These are phyloP conservation scores for Ceratocystis ficicola DNA, from an alignment of 2,329 filamentous ascomycete species.

Conservation along the genomic window DNA sequence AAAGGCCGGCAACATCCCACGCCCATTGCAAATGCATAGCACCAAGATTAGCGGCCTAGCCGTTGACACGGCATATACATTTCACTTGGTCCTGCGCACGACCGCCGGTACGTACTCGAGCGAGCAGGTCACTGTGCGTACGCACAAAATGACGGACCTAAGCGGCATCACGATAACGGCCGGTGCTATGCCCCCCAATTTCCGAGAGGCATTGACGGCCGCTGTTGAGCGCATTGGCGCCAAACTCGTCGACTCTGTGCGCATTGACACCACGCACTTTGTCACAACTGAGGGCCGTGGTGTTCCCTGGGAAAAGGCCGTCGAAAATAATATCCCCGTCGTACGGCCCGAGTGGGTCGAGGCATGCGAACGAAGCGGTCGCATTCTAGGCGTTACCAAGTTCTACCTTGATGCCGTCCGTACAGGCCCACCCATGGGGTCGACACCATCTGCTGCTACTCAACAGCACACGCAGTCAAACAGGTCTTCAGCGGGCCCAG, in stretches of 20 bases:
- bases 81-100: constrained; percentile 83
- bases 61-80: constrained; percentile 92
- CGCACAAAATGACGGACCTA: constrained; percentile 97
- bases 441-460: constrained; percentile 25
- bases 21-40: constrained; percentile 73
- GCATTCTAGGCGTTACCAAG: constrained; percentile 85
- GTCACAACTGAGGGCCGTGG: constrained; percentile 90
- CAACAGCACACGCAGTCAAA: constrained; percentile 21
- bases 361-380: constrained; percentile 84
- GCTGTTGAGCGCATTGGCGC: constrained; percentile 84
- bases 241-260: constrained; percentile 76
- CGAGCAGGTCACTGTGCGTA: constrained; percentile 73
- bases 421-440: constrained; percentile 35
- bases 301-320: constrained; percentile 85
- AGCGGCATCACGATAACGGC: constrained; percentile 91
- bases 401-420: constrained; percentile 82
- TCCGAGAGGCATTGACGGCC: constrained; percentile 58
- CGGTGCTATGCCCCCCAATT: constrained; percentile 63
- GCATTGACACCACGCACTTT: constrained; percentile 97
- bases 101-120: constrained; percentile 77
- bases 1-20: constrained; percentile 90
- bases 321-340: constrained; percentile 95
- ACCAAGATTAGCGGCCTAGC: constrained; percentile 95
- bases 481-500: constrained; percentile 27
- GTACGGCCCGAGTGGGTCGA: constrained; percentile 95